Percentiles rank a stretch among this genome's conserved stretches.
These are phyloP conservation scores for Sphagnum fallax DNA, from an alignment of 228 moss, liverwort and hornwort species.

Conservation along the genomic window DNA sequence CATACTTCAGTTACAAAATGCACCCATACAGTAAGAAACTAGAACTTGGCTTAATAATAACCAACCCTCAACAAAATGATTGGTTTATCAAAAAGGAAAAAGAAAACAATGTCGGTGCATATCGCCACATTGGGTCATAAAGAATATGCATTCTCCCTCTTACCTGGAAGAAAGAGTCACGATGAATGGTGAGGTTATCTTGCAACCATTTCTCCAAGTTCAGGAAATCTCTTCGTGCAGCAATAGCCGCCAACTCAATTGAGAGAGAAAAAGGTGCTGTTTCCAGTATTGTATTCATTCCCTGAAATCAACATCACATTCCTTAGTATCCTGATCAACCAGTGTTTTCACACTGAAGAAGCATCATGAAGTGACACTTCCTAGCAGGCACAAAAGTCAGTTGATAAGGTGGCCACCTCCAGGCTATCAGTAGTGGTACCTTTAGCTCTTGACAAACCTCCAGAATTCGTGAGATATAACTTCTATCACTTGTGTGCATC, in stretches of 20 bases:
- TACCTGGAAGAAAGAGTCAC: conserved; percentile 52
- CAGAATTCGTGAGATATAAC: conserved; percentile 54
- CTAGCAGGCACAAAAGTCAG: too few relatives aligned
- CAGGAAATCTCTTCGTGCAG: conserved; percentile 52
- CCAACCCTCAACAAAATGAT: too few relatives aligned
- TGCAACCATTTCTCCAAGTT: conserved; percentile 65
- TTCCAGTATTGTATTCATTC: conserved; percentile 53
- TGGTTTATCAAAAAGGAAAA: too few relatives aligned
- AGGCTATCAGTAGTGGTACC: conserved; percentile 18
- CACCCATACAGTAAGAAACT: too few relatives aligned
- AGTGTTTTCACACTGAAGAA: too few relatives aligned
- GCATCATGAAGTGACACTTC: too few relatives aligned
- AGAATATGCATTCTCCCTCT: neutral
- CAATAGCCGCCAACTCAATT: conserved; percentile 53
- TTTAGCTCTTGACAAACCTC: conserved; percentile 86
- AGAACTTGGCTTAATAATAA: too few relatives aligned
- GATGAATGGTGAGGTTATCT: conserved; percentile 47
- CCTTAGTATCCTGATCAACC: too few relatives aligned
- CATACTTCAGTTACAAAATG: too few relatives aligned
- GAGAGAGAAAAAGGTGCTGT: conserved; percentile 56
- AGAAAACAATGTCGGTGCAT: too few relatives aligned
- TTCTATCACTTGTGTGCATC: conserved; percentile 67
- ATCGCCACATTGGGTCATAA: too few relatives aligned
- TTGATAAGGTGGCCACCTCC: too few relatives aligned
- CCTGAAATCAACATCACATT: conserved; percentile 14